These are phyloP conservation scores for Salix suchowensis DNA, from an alignment of 345 rosid genomes.

Conservation along the genomic window DNA sequence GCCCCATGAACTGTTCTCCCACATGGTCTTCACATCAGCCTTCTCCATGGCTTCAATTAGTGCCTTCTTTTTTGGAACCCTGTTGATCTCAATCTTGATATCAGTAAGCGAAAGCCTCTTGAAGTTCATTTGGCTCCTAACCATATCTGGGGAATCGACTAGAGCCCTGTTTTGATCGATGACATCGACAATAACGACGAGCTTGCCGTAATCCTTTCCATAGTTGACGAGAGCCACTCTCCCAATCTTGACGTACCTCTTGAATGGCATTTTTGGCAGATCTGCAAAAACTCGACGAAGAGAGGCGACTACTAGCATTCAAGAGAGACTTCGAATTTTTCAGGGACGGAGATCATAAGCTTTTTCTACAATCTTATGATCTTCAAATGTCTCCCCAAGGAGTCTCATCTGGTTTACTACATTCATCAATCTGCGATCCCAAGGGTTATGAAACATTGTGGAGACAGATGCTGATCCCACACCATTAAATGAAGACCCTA, in stretches of 20 bases:
- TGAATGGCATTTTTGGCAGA: slow-evolving; percentile 13
- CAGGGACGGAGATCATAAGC: too few relatives aligned
- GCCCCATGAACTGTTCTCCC: slow-evolving; percentile 27
- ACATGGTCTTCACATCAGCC: slow-evolving; percentile 24
- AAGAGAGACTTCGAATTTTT: too few relatives aligned
- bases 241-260: slow-evolving; percentile 22
- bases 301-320: background rate
- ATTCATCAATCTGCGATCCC: too few relatives aligned
- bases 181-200: slow-evolving; percentile 23
- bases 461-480: too few relatives aligned
- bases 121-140: slow-evolving; percentile 25
- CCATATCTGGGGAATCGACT: slow-evolving; percentile 29
- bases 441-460: too few relatives aligned
- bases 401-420: too few relatives aligned
- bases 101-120: slow-evolving; percentile 25
- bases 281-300: background rate
- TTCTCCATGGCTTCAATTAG: slow-evolving; percentile 21
- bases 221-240: slow-evolving; percentile 19
- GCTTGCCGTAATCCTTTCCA: slow-evolving; percentile 18
- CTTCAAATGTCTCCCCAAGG: too few relatives aligned
- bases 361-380: too few relatives aligned
- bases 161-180: slow-evolving; percentile 22
- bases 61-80: slow-evolving; percentile 20
- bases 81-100: slow-evolving; percentile 24
- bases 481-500: too few relatives aligned